Evolutionary conservation across 805 yeast species (phyloP).

Genomic region (Pichia paraexigua): DNA sequence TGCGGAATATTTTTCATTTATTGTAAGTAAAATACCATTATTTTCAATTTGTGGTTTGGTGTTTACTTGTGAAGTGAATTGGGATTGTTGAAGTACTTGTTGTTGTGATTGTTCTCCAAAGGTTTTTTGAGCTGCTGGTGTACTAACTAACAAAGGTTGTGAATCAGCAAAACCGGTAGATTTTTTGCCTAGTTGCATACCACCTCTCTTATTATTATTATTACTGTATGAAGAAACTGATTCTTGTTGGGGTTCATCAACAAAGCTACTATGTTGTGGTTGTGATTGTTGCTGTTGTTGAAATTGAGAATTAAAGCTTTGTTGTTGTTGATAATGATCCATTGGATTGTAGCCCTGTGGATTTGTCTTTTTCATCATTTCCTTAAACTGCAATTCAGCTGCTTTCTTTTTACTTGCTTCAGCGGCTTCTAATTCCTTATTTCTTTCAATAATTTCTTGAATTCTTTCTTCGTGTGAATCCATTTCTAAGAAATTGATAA

Average conservation of each 20-base stretch:
- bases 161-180: conserved; percentile 18
- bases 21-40: conserved; percentile 71
- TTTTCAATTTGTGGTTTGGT: conserved; percentile 35
- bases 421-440: conserved; percentile 93
- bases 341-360: neutral
- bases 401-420: conserved; percentile 97
- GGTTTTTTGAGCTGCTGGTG: conserved; percentile 17
- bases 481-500: conserved; percentile 88
- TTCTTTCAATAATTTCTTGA: conserved; percentile 94
- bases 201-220: conserved; percentile 45
- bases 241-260: neutral
- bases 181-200: conserved; percentile 70
- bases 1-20: conserved; percentile 73
- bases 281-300: conserved; percentile 2
- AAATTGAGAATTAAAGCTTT: conserved; percentile 15
- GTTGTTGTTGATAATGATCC: conserved; percentile 6
- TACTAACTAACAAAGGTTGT: conserved; percentile 26
- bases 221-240: neutral
- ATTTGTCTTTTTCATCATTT: conserved; percentile 48
- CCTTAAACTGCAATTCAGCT: conserved; percentile 77
- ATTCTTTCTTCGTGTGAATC: conserved; percentile 98
- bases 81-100: conserved; percentile 19
- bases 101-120: conserved; percentile 14
- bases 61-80: conserved; percentile 10
- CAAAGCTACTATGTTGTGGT: conserved; percentile 11